Evolutionary conservation across 2,329 filamentous ascomycete species (phyloP), one percentile per base, ranked within the genome.

Genomic region (Fusarium sp.): DNA sequence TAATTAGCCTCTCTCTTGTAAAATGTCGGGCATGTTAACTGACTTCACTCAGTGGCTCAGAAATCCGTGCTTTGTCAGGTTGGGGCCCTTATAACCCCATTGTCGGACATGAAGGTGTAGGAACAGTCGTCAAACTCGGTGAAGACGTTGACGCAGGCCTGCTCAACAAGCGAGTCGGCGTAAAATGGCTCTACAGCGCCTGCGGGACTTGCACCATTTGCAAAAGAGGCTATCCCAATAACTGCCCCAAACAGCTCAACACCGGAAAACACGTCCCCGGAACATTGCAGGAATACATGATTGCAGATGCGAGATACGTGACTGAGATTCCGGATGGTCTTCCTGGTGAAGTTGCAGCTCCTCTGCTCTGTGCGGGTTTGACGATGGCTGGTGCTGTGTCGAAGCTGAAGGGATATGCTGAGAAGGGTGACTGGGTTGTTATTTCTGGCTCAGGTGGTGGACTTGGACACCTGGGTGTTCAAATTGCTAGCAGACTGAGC

Each of bases 161-260:
- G 6, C 35, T 84, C 8, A 76, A 75, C 3, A 80, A 79, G 25
- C 65, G 81, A 4, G 84, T 85, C 0, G 84, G 84, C 2, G 79
- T 85, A 1, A 85, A 85, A 65, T 85, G 84, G 84, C 76, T 85
- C 1, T 84, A 81, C 67, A 83, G 80, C 8, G 82, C 83, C 2
- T 85, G 84, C 27, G 79, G 79, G 0, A 29, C 70, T 7, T 85
- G 84, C 33, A 75, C 75, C 2, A 76, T 74, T 9, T 86, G 84
- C 57, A 70, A 71, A 4, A 68, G 66, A 11, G 82, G 81, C 3
- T 77, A 80, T 57, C 5, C 68, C 4, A 85, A 85, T 22, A 83
- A 84, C 38, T 86, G 84, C 25, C 75, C 77, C 0, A 78, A 79
- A 12, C 83, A 84, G 47, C 56, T 80, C n/a, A 84, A 85, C 60